These are phyloP conservation scores for Mycena floridula DNA, from an alignment of 768 basidiomycete species.

Conservation along the genomic window DNA sequence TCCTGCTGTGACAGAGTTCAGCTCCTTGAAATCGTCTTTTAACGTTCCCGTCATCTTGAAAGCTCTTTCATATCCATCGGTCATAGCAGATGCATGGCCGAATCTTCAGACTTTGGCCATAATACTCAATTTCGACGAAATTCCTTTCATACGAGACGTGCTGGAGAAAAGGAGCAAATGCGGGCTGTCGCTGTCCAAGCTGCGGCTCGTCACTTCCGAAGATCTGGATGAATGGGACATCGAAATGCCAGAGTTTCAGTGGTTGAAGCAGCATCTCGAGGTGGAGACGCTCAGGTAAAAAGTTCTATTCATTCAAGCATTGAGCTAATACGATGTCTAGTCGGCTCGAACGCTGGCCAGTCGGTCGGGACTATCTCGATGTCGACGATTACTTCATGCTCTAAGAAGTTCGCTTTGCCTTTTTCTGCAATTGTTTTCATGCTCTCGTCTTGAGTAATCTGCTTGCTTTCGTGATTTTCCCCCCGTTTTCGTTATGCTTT, in stretches of 20 bases:
- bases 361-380: too few species aligned
- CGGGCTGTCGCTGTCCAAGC: conserved; percentile 22
- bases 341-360: too few species aligned
- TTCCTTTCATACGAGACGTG: conserved; percentile 18
- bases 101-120: conserved; percentile 25
- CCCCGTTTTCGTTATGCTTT: too few species aligned
- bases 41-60: background rate
- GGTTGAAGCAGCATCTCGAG: conserved; percentile 11
- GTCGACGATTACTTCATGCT: too few species aligned
- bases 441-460: too few species aligned
- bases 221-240: too few species aligned
- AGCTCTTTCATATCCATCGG: too few species aligned
- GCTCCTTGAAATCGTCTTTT: background rate
- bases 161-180: conserved; percentile 15
- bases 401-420: too few species aligned
- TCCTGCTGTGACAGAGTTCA: background rate
- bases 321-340: too few species aligned
- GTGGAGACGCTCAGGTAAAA: conserved; percentile 21
- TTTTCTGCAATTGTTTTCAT: too few species aligned
- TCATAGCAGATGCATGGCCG: conserved; percentile 26
- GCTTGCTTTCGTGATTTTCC: too few species aligned
- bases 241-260: conserved; percentile 6
- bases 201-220: conserved; percentile 21
- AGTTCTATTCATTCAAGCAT: too few species aligned
- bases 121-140: conserved; percentile 20